Base-by-base conservation (phyloP, 768 basidiomycete genomes). In the Leucocoprinus birnbaumii region DNA sequence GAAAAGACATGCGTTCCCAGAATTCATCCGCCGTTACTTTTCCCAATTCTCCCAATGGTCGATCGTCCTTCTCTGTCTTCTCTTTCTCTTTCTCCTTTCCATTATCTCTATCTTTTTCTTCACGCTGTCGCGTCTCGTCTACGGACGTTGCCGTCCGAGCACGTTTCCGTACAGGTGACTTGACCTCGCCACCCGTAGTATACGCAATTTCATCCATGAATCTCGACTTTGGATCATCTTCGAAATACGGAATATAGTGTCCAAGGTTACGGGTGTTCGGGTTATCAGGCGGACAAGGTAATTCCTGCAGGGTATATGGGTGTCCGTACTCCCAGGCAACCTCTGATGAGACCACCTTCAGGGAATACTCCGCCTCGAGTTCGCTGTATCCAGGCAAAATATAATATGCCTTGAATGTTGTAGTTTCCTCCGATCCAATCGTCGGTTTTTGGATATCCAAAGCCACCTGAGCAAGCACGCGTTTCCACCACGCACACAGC, bases 1-100 rank as follows among this genome's bases (percentile, higher is more conserved):
- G 80, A 69, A 91, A 96, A 38, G 87, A 92, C 89, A 99, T 94
- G 14, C 94, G 82, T 70, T 97, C 94, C 95, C 96, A 99, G 69
- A 95, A 99, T 65, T 97, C 95, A 38, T 87, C 87, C 37, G 80
- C 62, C 0, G 73, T 70, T 47, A 91, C 86, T 58, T 73, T 80
- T 14, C 66, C 73, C 50, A 91, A 73, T 62, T 86, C 83, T 45
- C 81, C 84, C 50, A 73, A 63, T 26, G 75, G 67, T 37, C 66
- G 69, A 42, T 76, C 77, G n/a, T 69, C 68, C 59, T 67, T 69
- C 47, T 57, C 62, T 19, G 56, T 58, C 59, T 67, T 69, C 47
- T 57, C 62, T 19, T 57, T 58, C 18, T 60, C 57, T 40, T 65
- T 65, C 19, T 38, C 37, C 21, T 50, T 50, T 37, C 31, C 48